Evolutionary conservation across 2,329 filamentous ascomycete species (phyloP).

Genomic region (Diaporthe sp.): DNA sequence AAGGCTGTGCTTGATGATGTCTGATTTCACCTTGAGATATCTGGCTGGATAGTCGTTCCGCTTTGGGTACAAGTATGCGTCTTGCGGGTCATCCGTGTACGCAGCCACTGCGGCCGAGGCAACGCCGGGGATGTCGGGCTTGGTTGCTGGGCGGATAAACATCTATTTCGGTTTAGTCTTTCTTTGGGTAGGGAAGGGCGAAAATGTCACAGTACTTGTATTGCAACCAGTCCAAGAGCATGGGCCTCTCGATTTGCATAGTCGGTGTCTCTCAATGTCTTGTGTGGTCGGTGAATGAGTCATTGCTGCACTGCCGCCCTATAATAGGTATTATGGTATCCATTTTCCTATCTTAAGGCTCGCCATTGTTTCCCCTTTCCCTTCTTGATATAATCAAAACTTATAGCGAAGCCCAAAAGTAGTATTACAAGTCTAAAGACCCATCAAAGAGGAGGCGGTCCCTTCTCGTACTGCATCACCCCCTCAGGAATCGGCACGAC

Average conservation of each 20-base stretch:
- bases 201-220: neutral
- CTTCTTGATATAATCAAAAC: too few species aligned
- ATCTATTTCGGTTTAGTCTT: neutral
- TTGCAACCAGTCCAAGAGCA: neutral
- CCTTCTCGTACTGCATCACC: conserved; percentile 30
- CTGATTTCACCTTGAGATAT: neutral
- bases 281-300: too few species aligned
- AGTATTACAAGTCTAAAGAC: too few species aligned
- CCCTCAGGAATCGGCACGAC: conserved; percentile 59
- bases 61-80: neutral
- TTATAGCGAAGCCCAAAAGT: too few species aligned
- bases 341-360: too few species aligned
- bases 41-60: neutral
- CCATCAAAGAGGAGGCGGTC: neutral
- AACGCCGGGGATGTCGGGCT: neutral
- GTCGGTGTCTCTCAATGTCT: too few species aligned
- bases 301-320: too few species aligned
- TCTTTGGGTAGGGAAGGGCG: neutral
- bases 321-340: too few species aligned
- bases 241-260: too few species aligned
- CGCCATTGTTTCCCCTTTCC: too few species aligned
- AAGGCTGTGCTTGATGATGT: conserved; percentile 1
- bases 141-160: neutral
- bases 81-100: neutral
- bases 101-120: too few species aligned